These are phyloP conservation scores for Clarireedia homoeocarpa DNA, from an alignment of 2,329 filamentous ascomycete genomes.

Conservation along the genomic window DNA sequence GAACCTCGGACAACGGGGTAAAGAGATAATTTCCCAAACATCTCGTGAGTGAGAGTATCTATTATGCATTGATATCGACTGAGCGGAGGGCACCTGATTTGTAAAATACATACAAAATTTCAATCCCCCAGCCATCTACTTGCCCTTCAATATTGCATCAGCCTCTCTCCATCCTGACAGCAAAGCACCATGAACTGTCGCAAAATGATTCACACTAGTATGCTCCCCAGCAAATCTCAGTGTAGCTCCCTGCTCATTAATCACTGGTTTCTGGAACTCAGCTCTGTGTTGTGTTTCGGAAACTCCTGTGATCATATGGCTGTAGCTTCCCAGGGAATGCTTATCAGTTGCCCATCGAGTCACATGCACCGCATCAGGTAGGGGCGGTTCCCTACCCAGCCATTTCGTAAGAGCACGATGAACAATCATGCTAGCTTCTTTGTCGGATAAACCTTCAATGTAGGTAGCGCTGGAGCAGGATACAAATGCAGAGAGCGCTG, in stretches of 20 bases:
- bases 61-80: too few relatives aligned
- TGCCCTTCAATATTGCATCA: neutral
- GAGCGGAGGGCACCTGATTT: too few relatives aligned
- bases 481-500: neutral
- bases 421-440: neutral
- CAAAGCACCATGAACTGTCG: neutral
- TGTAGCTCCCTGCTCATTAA: neutral
- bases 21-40: too few relatives aligned
- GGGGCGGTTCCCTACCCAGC: neutral
- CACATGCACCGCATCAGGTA: neutral
- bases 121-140: neutral
- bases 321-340: neutral
- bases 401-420: neutral
- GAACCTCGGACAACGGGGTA: too few relatives aligned
- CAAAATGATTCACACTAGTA: neutral
- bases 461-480: neutral
- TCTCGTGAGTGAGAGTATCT: too few relatives aligned
- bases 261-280: neutral
- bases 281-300: neutral
- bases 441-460: neutral
- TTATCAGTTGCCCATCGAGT: neutral
- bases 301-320: neutral
- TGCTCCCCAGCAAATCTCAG: neutral
- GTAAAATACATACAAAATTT: neutral
- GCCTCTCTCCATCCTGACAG: neutral